Percentiles rank a stretch among this genome's conserved stretches.
These are phyloP conservation scores for Xylariaceae sp. DNA, from an alignment of 2,329 filamentous ascomycete species.

Conservation along the genomic window DNA sequence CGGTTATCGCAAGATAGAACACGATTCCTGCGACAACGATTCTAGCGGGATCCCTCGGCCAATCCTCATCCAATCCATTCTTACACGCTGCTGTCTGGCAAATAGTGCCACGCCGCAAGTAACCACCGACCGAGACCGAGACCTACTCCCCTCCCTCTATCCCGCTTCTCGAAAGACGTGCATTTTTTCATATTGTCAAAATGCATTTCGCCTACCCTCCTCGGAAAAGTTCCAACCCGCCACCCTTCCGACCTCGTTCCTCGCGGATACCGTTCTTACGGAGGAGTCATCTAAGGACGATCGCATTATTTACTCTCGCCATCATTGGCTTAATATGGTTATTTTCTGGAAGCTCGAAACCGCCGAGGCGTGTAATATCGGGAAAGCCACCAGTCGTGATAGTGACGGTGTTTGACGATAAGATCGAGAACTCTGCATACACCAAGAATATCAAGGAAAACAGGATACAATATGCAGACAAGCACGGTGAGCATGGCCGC, in stretches of 20 bases:
- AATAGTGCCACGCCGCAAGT: background rate
- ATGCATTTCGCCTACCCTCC: slow-evolving; percentile 93
- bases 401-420: slow-evolving; percentile 80
- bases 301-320: slow-evolving; percentile 57
- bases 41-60: background rate
- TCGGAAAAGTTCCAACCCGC: slow-evolving; percentile 78
- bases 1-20: slow-evolving; percentile 1
- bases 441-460: slow-evolving; percentile 78
- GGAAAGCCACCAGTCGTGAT: slow-evolving; percentile 70
- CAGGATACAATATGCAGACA: slow-evolving; percentile 78
- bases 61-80: slow-evolving; percentile 2
- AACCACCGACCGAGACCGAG: slow-evolving; percentile 2
- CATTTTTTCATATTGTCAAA: slow-evolving; percentile 29
- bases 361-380: slow-evolving; percentile 42
- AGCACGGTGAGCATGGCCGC: slow-evolving; percentile 66
- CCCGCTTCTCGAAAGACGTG: slow-evolving; percentile 11
- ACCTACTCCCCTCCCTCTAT: background rate
- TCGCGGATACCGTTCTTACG: slow-evolving; percentile 59
- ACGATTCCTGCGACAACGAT: background rate
- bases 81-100: slow-evolving; percentile 9
- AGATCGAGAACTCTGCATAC: slow-evolving; percentile 66
- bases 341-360: slow-evolving; percentile 45
- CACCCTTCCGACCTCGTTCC: slow-evolving; percentile 67
- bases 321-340: slow-evolving; percentile 65
- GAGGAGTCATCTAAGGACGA: slow-evolving; percentile 63